A percentile compares a stretch with the other conserved stretches of the same genome.
phyloP scores from a whole-genome alignment of 805 yeast genomes.

The Jamesozyma piceae region DNA sequence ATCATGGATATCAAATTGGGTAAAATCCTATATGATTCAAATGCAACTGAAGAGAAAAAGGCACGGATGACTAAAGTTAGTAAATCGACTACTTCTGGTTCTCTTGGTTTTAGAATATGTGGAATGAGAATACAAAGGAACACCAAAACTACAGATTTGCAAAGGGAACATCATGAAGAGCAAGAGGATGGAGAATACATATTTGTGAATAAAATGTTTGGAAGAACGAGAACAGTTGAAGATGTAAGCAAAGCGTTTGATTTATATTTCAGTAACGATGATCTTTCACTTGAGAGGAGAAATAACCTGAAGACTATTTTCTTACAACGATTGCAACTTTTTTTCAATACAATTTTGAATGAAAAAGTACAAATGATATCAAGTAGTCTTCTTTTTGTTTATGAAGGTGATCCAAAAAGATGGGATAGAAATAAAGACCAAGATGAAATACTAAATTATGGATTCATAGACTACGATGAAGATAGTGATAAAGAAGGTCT shows the following conservation, averaged over 20 bases:
- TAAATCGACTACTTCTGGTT: conserved; percentile 68
- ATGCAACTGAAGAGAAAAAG: conserved; percentile 49
- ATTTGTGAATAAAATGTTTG: conserved; percentile 57
- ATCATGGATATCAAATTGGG: conserved; percentile 84
- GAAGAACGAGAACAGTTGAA: conserved; percentile 44
- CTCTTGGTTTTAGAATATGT: conserved; percentile 67
- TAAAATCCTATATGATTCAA: conserved; percentile 52
- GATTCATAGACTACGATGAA: conserved; percentile 28
- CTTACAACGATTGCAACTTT: conserved; percentile 49
- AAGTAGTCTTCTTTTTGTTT: conserved; percentile 62
- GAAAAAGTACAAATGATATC: conserved; percentile 60
- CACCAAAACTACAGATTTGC: conserved; percentile 12
- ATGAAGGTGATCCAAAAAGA: conserved; percentile 52
- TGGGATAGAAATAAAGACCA: conserved; percentile 40
- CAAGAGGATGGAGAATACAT: conserved; percentile 36
- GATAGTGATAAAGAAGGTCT: conserved; percentile 27
- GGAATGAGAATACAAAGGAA: conserved; percentile 61
- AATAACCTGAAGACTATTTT: conserved; percentile 38
- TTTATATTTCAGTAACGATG: conserved; percentile 36
- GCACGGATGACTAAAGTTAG: conserved; percentile 57
- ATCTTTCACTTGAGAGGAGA: conserved; percentile 28
- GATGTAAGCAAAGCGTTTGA: conserved; percentile 40
- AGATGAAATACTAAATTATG: conserved; percentile 34
- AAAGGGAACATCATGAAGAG: conserved; percentile 7
- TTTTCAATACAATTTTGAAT: conserved; percentile 55